These are phyloP conservation scores for Taphrina betulina DNA, from an alignment of 1,139 yeast genomes.

Conservation along the genomic window DNA sequence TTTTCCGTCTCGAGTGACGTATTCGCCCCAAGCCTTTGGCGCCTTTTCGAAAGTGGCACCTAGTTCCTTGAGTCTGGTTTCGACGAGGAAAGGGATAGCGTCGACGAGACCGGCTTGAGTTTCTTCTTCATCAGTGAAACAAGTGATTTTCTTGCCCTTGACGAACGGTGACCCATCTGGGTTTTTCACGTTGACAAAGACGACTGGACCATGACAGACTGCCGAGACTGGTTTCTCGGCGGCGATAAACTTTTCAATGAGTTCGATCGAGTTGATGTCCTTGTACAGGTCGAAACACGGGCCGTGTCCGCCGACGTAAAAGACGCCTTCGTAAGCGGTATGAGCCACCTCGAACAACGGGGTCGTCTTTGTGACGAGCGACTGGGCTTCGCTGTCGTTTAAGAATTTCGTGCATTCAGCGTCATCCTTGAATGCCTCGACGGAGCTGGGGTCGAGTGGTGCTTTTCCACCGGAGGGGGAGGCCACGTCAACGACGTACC, in stretches of 20 bases:
- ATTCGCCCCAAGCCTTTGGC: constrained; percentile 57
- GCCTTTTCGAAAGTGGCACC: constrained; percentile 51
- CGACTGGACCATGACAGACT: constrained; percentile 66
- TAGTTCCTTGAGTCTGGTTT: constrained; percentile 45
- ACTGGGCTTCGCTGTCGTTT: not conserved
- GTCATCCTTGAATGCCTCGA: constrained; percentile 40
- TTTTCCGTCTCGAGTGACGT: constrained; percentile 54
- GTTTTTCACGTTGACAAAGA: constrained; percentile 53
- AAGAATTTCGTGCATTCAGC: constrained; percentile 25
- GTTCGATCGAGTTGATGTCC: constrained; percentile 18
- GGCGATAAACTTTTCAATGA: constrained; percentile 38
- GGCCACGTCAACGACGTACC: constrained; percentile 39
- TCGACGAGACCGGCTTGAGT: constrained; percentile 47
- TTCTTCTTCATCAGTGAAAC: constrained; percentile 62
- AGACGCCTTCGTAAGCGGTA: constrained; percentile 22
- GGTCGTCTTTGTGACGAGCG: not conserved
- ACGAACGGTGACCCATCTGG: constrained; percentile 50
- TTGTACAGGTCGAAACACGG: constrained; percentile 37
- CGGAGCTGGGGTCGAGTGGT: constrained; percentile 40
- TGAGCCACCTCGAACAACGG: constrained; percentile 14
- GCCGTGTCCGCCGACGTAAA: constrained; percentile 32
- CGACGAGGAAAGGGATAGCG: constrained; percentile 43
- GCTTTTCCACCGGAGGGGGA: constrained; percentile 36
- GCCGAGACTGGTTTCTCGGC: constrained; percentile 58
- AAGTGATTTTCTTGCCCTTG: constrained; percentile 58